A percentile compares a stretch with the other conserved stretches of the same genome.
Conservation (phyloP, 108 stramenopile genomes). For the Nitzschia palea region DNA sequence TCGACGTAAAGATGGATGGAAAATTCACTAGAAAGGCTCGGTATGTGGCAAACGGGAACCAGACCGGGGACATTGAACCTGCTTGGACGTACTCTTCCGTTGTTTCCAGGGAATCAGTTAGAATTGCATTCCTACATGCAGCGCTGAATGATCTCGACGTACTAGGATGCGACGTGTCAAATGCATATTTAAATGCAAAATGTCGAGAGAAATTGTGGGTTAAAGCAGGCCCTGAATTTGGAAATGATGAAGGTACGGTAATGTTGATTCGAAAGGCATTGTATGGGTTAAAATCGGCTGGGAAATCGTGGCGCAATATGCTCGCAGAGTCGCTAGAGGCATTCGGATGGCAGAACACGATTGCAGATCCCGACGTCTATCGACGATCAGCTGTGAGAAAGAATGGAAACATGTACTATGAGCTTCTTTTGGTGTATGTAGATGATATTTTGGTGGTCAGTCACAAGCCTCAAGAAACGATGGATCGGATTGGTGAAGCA, state of each 20-base stretch:
- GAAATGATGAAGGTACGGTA: slow-evolving; percentile 12
- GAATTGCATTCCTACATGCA: slow-evolving; percentile 40
- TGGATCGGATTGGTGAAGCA: slow-evolving; percentile 10
- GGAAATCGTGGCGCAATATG: slow-evolving; percentile 36
- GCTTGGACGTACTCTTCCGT: slow-evolving; percentile 31
- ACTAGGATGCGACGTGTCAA: slow-evolving; percentile 12
- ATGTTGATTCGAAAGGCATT: slow-evolving; percentile 41
- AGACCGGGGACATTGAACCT: slow-evolving; percentile 10
- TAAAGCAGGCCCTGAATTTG: slow-evolving; percentile 35
- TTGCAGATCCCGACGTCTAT: slow-evolving; percentile 32
- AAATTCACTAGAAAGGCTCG: slow-evolving; percentile 25
- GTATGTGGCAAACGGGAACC: slow-evolving; percentile 39
- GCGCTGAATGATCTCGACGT: slow-evolving; percentile 40
- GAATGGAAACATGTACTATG: slow-evolving; percentile 24
- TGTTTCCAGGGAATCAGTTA: slow-evolving; percentile 27
- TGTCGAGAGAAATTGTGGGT: slow-evolving; percentile 31
- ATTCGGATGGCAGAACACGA: slow-evolving; percentile 11
- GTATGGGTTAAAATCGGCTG: slow-evolving; percentile 48
- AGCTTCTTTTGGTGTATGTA: slow-evolving; percentile 28
- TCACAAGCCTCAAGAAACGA: slow-evolving; percentile 25
- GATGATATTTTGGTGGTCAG: slow-evolving; percentile 27
- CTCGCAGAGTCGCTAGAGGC: background rate
- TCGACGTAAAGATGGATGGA: slow-evolving; percentile 24
- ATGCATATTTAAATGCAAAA: slow-evolving; percentile 36
- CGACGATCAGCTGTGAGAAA: background rate